Conservation (phyloP, 768 basidiomycete genomes). For the Chalciporus piperatus region DNA sequence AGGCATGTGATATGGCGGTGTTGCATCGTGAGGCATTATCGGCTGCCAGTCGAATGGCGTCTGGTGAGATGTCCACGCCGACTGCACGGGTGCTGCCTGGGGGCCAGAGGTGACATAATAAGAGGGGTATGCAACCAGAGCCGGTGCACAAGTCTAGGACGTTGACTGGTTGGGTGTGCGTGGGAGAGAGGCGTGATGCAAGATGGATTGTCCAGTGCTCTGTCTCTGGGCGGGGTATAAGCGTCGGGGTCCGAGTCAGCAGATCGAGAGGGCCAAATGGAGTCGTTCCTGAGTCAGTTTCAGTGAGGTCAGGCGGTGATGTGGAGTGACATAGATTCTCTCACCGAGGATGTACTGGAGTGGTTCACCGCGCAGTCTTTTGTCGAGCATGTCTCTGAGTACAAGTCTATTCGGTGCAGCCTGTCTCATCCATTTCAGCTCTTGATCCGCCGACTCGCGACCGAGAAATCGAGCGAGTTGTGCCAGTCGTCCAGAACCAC, state of each 20-base stretch:
- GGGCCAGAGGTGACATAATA: constrained; percentile 69
- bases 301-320: neutral
- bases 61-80: constrained; percentile 66
- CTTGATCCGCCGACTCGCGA: constrained; percentile 33
- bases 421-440: constrained; percentile 50
- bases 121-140: constrained; percentile 85
- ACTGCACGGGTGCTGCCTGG: constrained; percentile 50
- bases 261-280: constrained; percentile 86
- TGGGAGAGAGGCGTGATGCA: constrained; percentile 43
- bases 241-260: constrained; percentile 68
- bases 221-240: constrained; percentile 96
- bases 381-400: constrained; percentile 48
- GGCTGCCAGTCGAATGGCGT: constrained; percentile 50
- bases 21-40: constrained; percentile 41
- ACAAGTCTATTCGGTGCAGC: constrained; percentile 14
- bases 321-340: constrained; percentile 9
- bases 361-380: constrained; percentile 70
- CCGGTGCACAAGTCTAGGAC: constrained; percentile 93
- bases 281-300: constrained; percentile 51
- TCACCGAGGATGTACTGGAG: constrained; percentile 88
- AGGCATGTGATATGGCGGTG: constrained; percentile 7
- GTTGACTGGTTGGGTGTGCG: constrained; percentile 28
- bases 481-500: constrained; percentile 17
- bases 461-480: constrained; percentile 37
- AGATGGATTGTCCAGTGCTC: constrained; percentile 76